Evolutionary conservation across 768 basidiomycete species (phyloP), one percentile per base, ranked within the genome.

Genomic region (Hericium erinaceus): DNA sequence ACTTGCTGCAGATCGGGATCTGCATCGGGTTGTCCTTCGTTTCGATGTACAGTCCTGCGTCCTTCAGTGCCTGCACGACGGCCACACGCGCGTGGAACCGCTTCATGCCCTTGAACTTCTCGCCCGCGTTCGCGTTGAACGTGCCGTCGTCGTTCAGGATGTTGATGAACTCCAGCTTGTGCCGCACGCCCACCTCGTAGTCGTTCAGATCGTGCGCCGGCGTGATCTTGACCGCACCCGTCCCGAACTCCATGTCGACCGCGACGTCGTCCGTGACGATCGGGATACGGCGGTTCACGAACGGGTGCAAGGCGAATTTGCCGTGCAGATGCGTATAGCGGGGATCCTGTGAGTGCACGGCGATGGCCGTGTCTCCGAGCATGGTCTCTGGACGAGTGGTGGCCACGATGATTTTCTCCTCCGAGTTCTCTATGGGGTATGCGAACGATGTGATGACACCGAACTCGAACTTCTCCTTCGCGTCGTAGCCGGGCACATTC

Each of bases 321-420:
- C 95, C 97, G 61, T 94, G 93, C 7, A 99, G 84, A 65, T 97
- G 95, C 71, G 78, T 94, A 74, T 98, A 98, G 12, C 95, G 84
- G 9, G 80, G 73, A 69, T 98, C 95, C 58, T 95, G 82, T 2
- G 94, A 95, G 71, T 99, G 95, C 0, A 98, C 92, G 28, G 97
- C 97, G 22, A 99, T 87, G 26, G 91, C 97, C 2, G 94, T 92
- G 79, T 98, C 97, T 39, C 97, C 97, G 0, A 99, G 79, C 92
- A 98, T 95, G 0, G 97, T 98, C 72, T 98, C 97, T 0, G 95
- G 95, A 76, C 97, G 92, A 5, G 95, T 98, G 1, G 97, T 99
- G 1, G 97, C 95, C 40, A 99, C 85, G 55, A 97, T 77, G 58
- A 99, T 87, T 67, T 78, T 86, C 68, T 98, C 95, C 55, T 95